A percentile compares a stretch with the other conserved stretches of the same genome.
These are phyloP conservation scores for Kwoniella bestiolae DNA, from an alignment of 768 basidiomycete species.

Conservation along the genomic window DNA sequence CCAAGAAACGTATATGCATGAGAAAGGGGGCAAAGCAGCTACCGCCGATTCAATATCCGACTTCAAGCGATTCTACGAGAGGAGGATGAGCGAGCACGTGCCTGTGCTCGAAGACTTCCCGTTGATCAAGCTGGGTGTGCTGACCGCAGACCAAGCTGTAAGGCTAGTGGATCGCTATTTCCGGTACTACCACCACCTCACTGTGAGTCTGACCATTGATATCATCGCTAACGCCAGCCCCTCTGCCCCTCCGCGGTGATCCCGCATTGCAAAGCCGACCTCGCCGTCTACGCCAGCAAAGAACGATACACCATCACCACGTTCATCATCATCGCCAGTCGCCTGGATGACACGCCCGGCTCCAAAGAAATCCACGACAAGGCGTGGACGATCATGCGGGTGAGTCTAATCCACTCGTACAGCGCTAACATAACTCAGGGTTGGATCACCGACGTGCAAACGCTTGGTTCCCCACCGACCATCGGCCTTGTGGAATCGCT, in stretches of 20 bases:
- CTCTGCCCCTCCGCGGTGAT: slow-evolving; percentile 44
- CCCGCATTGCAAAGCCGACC: slow-evolving; percentile 36
- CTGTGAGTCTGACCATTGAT: slow-evolving; percentile 38
- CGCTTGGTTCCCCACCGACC: slow-evolving; percentile 48
- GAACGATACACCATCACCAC: slow-evolving; percentile 48
- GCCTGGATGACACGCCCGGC: slow-evolving; percentile 31
- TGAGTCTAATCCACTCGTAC: slow-evolving; percentile 21
- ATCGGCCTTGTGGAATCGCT: slow-evolving; percentile 52
- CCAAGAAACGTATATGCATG: slow-evolving; percentile 7
- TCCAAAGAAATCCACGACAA: slow-evolving; percentile 47
- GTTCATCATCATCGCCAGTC: slow-evolving; percentile 54
- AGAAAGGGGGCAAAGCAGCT: slow-evolving; percentile 6
- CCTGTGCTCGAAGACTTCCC: slow-evolving; percentile 30
- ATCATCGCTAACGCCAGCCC: slow-evolving; percentile 26
- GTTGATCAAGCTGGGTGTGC: slow-evolving; percentile 46
- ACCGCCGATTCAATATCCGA: background rate
- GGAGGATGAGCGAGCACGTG: slow-evolving; percentile 2
- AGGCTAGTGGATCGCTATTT: slow-evolving; percentile 46
- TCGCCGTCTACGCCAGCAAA: slow-evolving; percentile 43
- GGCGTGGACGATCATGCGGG: slow-evolving; percentile 47
- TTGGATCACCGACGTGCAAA: slow-evolving; percentile 51
- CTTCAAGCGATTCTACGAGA: slow-evolving; percentile 6
- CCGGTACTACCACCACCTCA: slow-evolving; percentile 49
- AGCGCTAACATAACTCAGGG: slow-evolving; percentile 31
- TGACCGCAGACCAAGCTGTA: slow-evolving; percentile 33